phyloP scores from a whole-genome alignment of 257 asterid genomes.

The Penstemon davidsonii region DNA sequence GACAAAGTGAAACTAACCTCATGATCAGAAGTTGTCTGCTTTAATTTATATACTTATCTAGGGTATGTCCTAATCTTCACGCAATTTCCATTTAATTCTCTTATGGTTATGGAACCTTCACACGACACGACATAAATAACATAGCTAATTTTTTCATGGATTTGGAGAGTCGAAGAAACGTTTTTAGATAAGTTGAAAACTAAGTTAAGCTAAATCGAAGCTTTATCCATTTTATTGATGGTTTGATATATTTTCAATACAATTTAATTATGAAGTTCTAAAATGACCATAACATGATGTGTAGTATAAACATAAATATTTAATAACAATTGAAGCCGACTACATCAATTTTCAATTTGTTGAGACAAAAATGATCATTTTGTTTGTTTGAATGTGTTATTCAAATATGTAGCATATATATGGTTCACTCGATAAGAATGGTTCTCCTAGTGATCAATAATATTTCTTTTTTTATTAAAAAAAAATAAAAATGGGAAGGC shows the following conservation, averaged over 20 bases:
- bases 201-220: too few relatives aligned
- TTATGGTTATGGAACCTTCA: not conserved
- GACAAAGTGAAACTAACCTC: slow-evolving; percentile 14
- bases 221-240: too few relatives aligned
- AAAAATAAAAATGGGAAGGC: not conserved
- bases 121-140: not conserved
- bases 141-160: too few relatives aligned
- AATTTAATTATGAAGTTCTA: too few relatives aligned
- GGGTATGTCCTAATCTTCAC: not conserved
- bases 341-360: too few relatives aligned
- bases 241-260: too few relatives aligned
- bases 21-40: not conserved
- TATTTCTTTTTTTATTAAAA: too few relatives aligned
- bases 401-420: not conserved
- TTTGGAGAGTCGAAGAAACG: too few relatives aligned
- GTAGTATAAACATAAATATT: not conserved
- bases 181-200: too few relatives aligned
- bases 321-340: too few relatives aligned
- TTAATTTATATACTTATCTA: not conserved
- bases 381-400: too few relatives aligned
- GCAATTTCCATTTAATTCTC: not conserved
- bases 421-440: not conserved
- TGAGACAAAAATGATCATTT: too few relatives aligned
- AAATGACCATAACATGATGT: not conserved
- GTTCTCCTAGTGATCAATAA: not conserved